Percentiles rank a stretch among this genome's conserved stretches.
Conservation (phyloP, 805 yeast genomes). For the Saturnispora galanensis region DNA sequence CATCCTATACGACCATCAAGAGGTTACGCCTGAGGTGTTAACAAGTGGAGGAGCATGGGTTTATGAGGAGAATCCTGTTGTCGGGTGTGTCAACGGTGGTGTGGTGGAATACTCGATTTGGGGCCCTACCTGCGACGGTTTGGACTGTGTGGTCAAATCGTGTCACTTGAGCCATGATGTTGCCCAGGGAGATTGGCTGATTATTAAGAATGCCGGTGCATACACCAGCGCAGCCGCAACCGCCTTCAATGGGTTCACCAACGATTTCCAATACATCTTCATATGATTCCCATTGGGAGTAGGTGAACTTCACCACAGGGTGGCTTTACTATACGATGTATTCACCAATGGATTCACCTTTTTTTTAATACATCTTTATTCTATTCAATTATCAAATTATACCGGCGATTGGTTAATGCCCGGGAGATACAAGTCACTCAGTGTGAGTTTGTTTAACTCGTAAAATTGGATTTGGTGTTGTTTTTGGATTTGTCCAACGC, state of each 20-base stretch:
- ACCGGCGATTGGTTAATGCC: no score
- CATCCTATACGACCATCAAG: slow-evolving; percentile 84
- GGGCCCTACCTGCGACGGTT: slow-evolving; percentile 99
- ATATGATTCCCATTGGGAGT: slow-evolving; percentile 37
- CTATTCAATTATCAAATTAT: no score
- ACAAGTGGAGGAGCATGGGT: slow-evolving; percentile 36
- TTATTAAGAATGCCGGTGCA: slow-evolving; percentile 78
- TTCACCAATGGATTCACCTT: no score
- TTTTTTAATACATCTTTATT: no score
- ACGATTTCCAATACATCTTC: slow-evolving; percentile 49
- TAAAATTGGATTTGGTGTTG: no score
- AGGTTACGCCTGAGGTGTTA: slow-evolving; percentile 60
- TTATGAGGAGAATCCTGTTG: slow-evolving; percentile 11
- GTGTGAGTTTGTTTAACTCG: no score
- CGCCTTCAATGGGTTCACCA: slow-evolving; percentile 79
- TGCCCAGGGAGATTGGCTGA: slow-evolving; percentile 86
- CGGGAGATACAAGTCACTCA: no score
- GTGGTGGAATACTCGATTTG: slow-evolving; percentile 53
- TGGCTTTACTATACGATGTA: no score
- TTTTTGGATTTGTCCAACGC: no score
- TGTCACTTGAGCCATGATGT: slow-evolving; percentile 49
- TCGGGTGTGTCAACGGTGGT: neutral
- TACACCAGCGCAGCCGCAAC: slow-evolving; percentile 92
- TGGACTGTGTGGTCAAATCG: slow-evolving; percentile 64
- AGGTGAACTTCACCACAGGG: no score